Evolutionary conservation across 2,329 filamentous ascomycete genomes (phyloP).

Genomic region (Fusarium equiseti): DNA sequence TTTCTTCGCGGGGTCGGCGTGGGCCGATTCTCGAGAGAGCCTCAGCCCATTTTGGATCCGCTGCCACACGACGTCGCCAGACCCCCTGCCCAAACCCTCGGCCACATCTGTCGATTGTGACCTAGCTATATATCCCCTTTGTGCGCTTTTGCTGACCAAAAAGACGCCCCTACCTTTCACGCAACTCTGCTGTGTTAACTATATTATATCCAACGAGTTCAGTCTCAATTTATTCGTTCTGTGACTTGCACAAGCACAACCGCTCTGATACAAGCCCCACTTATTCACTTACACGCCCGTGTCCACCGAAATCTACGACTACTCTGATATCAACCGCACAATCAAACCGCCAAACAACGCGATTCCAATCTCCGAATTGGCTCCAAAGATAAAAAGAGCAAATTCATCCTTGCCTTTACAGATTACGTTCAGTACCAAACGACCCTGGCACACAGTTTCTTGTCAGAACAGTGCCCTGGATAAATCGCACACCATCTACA

Average conservation of each 20-base stretch:
- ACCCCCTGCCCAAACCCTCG: conserved; percentile 47
- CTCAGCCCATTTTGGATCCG: conserved; percentile 54
- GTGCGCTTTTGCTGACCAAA: conserved; percentile 38
- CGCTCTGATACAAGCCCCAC: conserved; percentile 24
- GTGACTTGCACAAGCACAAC: conserved; percentile 26
- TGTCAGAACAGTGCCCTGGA: conserved; percentile 28
- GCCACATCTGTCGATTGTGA: conserved; percentile 50
- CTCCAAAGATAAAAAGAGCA: conserved; percentile 35
- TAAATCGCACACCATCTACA: conserved; percentile 12
- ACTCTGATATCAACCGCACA: conserved; percentile 16
- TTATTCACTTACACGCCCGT: conserved; percentile 37
- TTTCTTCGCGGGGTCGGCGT: conserved; percentile 51
- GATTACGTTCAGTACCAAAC: conserved; percentile 20
- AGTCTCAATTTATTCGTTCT: conserved; percentile 20
- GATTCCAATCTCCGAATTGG: conserved; percentile 10
- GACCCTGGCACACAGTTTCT: conserved; percentile 30
- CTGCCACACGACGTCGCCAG: conserved; percentile 53
- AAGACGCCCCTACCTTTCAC: conserved; percentile 22
- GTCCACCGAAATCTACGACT: conserved; percentile 16
- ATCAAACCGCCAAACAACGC: conserved; percentile 30
- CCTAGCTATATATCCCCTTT: conserved; percentile 49
- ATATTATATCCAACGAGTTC: conserved; percentile 32
- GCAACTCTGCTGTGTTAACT: conserved; percentile 26
- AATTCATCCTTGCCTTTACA: conserved; percentile 23
- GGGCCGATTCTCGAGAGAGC: conserved; percentile 52